Conservation (phyloP, 2,329 filamentous ascomycete genomes). For the Fusarium nelsonii region DNA sequence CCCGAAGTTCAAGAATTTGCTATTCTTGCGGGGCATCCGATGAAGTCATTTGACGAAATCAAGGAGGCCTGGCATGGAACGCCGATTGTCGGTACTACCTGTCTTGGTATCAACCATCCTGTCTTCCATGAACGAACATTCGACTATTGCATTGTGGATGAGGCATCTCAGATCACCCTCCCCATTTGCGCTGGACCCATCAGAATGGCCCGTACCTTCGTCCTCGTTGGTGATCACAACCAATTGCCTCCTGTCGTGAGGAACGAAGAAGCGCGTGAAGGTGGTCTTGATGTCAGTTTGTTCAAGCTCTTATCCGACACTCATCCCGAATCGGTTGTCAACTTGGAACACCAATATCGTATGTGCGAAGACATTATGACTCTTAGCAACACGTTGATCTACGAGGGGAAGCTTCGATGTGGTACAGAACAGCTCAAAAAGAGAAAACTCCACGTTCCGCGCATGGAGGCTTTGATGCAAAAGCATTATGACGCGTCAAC, state of each 20-base stretch:
- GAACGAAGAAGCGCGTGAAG: conserved; percentile 86
- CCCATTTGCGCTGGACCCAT: conserved; percentile 96
- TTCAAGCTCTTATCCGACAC: conserved; percentile 94
- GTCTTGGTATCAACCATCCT: conserved; percentile 88
- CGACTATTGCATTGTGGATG: conserved; percentile 98
- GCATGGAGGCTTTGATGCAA: conserved; percentile 69
- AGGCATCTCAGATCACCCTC: conserved; percentile 96
- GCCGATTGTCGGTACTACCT: conserved; percentile 93
- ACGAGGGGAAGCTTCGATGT: conserved; percentile 89
- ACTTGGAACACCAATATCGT: conserved; percentile 94
- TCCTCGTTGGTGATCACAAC: conserved; percentile 96
- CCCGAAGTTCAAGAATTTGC: conserved; percentile 89
- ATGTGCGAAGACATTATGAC: conserved; percentile 99
- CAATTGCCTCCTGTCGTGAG: conserved; percentile 95
- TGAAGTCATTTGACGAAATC: conserved; percentile 84
- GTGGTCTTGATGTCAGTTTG: conserved; percentile 90
- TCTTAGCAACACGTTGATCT: conserved; percentile 92
- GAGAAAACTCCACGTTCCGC: conserved; percentile 75
- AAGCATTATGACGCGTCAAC: conserved; percentile 69
- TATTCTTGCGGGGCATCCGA: conserved; percentile 79
- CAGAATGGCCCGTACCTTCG: conserved; percentile 90
- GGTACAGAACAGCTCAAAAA: conserved; percentile 81
- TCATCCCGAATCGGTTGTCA: conserved; percentile 89
- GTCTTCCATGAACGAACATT: conserved; percentile 91
- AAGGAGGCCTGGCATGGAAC: conserved; percentile 85